Percentiles rank a stretch among this genome's conserved stretches.
Evolutionary conservation across 2,329 filamentous ascomycete genomes (phyloP).

Genomic region (Orbilia oligospora): DNA sequence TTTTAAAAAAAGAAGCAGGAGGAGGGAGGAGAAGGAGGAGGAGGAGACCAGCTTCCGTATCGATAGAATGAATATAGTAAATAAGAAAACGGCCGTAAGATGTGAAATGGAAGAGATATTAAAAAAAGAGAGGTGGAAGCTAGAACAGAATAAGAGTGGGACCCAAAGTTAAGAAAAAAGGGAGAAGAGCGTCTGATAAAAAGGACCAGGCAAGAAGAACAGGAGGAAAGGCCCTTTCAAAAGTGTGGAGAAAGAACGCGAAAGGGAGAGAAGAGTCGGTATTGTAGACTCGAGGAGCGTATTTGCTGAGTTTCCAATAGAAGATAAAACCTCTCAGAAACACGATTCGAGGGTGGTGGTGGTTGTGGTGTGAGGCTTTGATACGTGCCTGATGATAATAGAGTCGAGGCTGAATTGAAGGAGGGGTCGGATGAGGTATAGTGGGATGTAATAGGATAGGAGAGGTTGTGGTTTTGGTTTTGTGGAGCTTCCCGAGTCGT

Average conservation of each 20-base stretch:
- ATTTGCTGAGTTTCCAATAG: not conserved
- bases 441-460: not conserved
- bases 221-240: constrained; percentile 21
- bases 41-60: constrained; percentile 62
- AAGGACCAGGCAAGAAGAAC: constrained; percentile 12
- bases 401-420: constrained; percentile 9
- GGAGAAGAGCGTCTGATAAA: not conserved
- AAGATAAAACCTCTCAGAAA: constrained; percentile 11
- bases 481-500: constrained; percentile 12
- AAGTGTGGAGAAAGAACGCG: constrained; percentile 37
- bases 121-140: constrained; percentile 11
- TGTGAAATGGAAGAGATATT: constrained; percentile 26
- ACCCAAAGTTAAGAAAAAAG: not conserved
- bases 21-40: constrained; percentile 57
- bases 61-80: constrained; percentile 47
- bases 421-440: constrained; percentile 13
- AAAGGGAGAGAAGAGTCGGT: constrained; percentile 16
- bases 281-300: not conserved
- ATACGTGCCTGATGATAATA: constrained; percentile 17
- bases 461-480: not conserved
- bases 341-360: constrained; percentile 3
- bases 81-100: constrained; percentile 41
- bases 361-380: not conserved
- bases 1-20: constrained; percentile 7
- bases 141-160: constrained; percentile 5